Conservation (phyloP, 352 stramenopile genomes). For the Pythium volutum region DNA sequence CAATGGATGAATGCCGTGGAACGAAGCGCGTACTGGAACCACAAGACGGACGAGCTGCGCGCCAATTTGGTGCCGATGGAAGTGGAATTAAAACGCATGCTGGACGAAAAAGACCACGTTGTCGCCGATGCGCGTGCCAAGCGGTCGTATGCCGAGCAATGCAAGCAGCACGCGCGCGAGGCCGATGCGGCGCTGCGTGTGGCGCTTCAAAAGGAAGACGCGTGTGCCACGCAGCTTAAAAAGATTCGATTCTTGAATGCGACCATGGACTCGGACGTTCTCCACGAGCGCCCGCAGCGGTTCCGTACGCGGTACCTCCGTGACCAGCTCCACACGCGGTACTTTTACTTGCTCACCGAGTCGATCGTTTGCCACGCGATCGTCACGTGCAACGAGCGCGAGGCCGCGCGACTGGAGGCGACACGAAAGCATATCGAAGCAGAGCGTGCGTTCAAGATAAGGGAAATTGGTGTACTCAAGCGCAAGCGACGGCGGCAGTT, state of each 20-base stretch:
- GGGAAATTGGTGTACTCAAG: slow-evolving; percentile 48
- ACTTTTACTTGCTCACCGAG: slow-evolving; percentile 63
- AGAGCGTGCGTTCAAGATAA: slow-evolving; percentile 47
- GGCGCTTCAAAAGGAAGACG: slow-evolving; percentile 42
- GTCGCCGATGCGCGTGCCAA: slow-evolving; percentile 52
- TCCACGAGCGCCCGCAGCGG: slow-evolving; percentile 60
- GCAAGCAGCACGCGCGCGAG: slow-evolving; percentile 32
- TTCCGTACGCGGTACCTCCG: slow-evolving; percentile 63
- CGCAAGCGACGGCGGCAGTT: slow-evolving; percentile 41
- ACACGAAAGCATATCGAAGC: slow-evolving; percentile 34
- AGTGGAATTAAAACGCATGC: slow-evolving; percentile 40
- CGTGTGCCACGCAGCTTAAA: slow-evolving; percentile 30
- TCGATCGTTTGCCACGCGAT: slow-evolving; percentile 47
- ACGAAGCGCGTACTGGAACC: slow-evolving; percentile 35
- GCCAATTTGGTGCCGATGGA: slow-evolving; percentile 37
- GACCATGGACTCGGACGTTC: slow-evolving; percentile 66
- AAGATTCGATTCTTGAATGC: slow-evolving; percentile 47
- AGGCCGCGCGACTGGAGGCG: slow-evolving; percentile 34
- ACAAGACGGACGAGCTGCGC: slow-evolving; percentile 19
- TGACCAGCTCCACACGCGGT: slow-evolving; percentile 46
- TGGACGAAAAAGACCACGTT: slow-evolving; percentile 50
- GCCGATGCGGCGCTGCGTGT: slow-evolving; percentile 32
- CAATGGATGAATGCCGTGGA: slow-evolving; percentile 57
- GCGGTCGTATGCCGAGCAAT: slow-evolving; percentile 39
- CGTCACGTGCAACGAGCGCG: slow-evolving; percentile 42